These are phyloP conservation scores for Candida ovalis DNA, from an alignment of 805 yeast genomes.

Conservation along the genomic window DNA sequence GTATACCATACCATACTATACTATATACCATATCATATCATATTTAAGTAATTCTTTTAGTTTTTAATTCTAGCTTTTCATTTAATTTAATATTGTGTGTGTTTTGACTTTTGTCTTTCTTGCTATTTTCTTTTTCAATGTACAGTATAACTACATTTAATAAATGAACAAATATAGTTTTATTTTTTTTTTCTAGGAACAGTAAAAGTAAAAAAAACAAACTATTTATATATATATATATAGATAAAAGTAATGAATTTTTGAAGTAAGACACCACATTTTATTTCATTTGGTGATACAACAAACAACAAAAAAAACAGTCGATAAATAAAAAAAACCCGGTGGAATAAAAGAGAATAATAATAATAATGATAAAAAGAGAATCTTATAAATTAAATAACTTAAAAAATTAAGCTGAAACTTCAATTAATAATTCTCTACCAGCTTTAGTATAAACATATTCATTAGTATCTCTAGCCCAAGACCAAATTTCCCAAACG, in stretches of 20 bases:
- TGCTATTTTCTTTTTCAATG: not conserved
- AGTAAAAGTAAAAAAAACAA: not conserved
- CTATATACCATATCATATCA: not conserved
- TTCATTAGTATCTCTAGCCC: slow-evolving; percentile 86
- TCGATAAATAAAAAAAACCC: not conserved
- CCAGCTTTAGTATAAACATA: slow-evolving; percentile 97
- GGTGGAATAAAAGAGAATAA: not conserved
- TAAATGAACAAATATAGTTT: not conserved
- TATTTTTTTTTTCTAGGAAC: not conserved
- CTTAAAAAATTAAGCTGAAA: slow-evolving; percentile 26
- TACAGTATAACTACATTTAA: not conserved
- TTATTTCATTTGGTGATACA: not conserved
- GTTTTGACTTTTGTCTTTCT: not conserved
- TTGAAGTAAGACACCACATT: too few species aligned
- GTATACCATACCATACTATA: too few species aligned
- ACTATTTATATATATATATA: not conserved
- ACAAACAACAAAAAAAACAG: not conserved
- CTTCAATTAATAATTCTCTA: slow-evolving; percentile 85
- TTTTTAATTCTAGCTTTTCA: not conserved
- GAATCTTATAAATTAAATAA: not conserved
- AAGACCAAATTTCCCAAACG: slow-evolving; percentile 83
- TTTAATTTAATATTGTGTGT: too few species aligned
- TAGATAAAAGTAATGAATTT: not conserved
- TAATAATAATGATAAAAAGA: not conserved
- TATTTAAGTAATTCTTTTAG: not conserved